A percentile compares a stretch with the other conserved stretches of the same genome.
phyloP scores from a whole-genome alignment of 164 flowering plant genomes.

The Houttuynia cordata region DNA sequence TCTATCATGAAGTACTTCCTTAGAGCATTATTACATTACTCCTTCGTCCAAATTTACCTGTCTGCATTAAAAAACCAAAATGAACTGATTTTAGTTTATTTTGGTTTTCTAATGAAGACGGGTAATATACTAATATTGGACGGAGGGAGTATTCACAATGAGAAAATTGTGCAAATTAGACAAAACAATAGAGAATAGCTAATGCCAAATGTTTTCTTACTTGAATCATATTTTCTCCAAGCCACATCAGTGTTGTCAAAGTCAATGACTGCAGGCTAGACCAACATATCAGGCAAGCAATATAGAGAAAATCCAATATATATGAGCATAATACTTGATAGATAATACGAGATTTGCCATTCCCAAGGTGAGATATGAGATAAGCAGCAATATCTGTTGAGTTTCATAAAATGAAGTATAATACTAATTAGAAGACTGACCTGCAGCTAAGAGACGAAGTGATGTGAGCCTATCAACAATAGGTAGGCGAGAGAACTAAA shows the following conservation, averaged over 20 bases:
- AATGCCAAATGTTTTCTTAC: slow-evolving; percentile 18
- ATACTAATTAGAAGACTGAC: slow-evolving; percentile 12
- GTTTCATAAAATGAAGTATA: not conserved
- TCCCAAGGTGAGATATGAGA: not conserved
- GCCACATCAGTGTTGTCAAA: slow-evolving; percentile 59
- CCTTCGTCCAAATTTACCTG: too few relatives aligned
- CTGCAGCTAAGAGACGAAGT: slow-evolving; percentile 54
- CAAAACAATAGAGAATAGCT: not conserved
- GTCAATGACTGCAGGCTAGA: slow-evolving; percentile 34
- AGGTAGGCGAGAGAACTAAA: slow-evolving; percentile 40
- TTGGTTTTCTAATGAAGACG: too few relatives aligned
- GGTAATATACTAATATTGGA: too few relatives aligned
- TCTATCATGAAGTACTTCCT: not conserved
- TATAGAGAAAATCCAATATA: too few relatives aligned
- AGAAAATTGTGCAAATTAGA: not conserved
- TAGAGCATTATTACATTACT: too few relatives aligned
- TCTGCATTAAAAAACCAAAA: too few relatives aligned
- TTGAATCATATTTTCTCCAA: slow-evolving; percentile 61
- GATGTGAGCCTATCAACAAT: slow-evolving; percentile 39
- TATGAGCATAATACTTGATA: not conserved
- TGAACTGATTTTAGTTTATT: too few relatives aligned
- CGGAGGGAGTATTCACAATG: too few relatives aligned
- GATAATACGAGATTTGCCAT: not conserved
- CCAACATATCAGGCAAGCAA: not conserved
- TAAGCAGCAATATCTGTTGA: not conserved